These are phyloP conservation scores for Syzygium grande DNA, from an alignment of 345 rosid species.

Conservation along the genomic window DNA sequence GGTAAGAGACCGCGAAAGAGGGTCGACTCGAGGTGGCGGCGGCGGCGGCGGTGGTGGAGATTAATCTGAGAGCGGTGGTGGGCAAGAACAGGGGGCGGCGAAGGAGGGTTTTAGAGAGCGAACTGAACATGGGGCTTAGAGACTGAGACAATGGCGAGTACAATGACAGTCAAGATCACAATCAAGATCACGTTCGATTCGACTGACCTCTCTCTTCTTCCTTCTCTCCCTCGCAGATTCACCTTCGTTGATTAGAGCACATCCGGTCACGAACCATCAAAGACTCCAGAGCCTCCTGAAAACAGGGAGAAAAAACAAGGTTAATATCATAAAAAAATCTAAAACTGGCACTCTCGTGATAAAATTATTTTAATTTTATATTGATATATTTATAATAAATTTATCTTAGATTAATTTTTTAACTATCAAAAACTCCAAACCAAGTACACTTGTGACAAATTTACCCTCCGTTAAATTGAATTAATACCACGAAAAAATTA, in stretches of 20 bases:
- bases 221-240: not conserved
- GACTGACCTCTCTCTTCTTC: not conserved
- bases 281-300: not conserved
- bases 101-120: not conserved
- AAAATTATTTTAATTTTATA: too few relatives aligned
- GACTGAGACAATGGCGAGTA: not conserved
- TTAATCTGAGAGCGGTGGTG: not conserved
- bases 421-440: too few relatives aligned
- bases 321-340: too few relatives aligned
- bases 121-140: not conserved
- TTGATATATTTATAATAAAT: too few relatives aligned
- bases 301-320: too few relatives aligned
- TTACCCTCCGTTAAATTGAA: too few relatives aligned
- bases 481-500: too few relatives aligned
- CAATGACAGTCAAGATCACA: not conserved
- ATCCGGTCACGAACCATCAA: not conserved
- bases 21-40: not conserved
- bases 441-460: too few relatives aligned
- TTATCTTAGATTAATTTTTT: too few relatives aligned
- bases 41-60: not conserved
- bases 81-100: not conserved
- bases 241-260: not conserved
- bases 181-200: not conserved
- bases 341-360: too few relatives aligned
- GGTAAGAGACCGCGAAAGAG: not conserved